Evolutionary conservation across 495 filamentous ascomycete genomes (phyloP).

Genomic region (Filosporella fistucella): DNA sequence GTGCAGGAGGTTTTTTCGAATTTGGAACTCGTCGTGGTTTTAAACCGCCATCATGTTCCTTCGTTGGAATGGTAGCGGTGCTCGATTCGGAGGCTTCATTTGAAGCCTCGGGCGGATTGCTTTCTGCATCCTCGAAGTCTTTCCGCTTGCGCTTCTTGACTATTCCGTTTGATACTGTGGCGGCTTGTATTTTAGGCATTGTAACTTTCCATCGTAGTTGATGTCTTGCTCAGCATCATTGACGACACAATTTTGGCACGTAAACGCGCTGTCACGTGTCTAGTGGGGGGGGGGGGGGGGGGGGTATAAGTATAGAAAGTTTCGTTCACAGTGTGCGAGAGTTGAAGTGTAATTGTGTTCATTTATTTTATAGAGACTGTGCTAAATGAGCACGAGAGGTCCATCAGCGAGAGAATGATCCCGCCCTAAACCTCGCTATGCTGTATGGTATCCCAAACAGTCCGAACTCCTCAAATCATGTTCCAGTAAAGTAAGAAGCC

Average conservation of each 20-base stretch:
- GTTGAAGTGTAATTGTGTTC: background rate
- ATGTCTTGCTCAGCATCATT: too few relatives aligned
- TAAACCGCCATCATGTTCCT: constrained; percentile 47
- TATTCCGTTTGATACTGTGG: constrained; percentile 49
- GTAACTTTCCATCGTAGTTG: background rate
- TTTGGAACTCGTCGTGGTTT: constrained; percentile 38
- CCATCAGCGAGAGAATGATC: constrained; percentile 8
- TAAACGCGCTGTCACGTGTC: background rate
- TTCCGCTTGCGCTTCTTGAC: constrained; percentile 52
- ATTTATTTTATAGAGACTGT: background rate
- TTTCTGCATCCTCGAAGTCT: constrained; percentile 19
- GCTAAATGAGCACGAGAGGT: background rate
- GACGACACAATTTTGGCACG: too few relatives aligned
- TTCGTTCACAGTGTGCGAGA: background rate
- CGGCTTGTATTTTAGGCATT: constrained; percentile 53
- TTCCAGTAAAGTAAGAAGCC: too few relatives aligned
- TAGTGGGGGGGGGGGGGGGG: too few relatives aligned
- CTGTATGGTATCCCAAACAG: too few relatives aligned
- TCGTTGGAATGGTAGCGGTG: constrained; percentile 39
- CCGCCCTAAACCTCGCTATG: constrained; percentile 19
- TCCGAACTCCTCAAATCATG: constrained; percentile 25
- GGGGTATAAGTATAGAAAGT: background rate
- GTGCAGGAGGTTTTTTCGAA: constrained; percentile 10
- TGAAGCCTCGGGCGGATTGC: background rate
- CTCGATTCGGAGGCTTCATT: constrained; percentile 1